Base-by-base conservation (phyloP, 202 grass and related monocot genomes). In the Thinopyrum obtusiflorum region DNA sequence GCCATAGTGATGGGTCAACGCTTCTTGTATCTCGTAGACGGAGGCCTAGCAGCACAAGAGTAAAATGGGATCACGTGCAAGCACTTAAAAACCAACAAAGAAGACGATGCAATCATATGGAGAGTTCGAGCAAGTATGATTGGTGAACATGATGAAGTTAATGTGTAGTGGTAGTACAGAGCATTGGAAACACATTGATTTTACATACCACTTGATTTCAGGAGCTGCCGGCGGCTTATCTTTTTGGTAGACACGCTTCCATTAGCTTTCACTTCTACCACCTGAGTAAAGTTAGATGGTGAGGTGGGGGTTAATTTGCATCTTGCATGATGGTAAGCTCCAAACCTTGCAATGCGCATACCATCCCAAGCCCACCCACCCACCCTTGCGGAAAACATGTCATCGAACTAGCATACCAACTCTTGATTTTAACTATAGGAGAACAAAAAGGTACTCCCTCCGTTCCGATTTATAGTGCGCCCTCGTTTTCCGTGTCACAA, bases 11-110 rank as follows among this genome's bases (percentile, higher is more conserved):
- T n/a, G 97, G 97, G 59, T 98, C 97, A 14, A 98, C 93, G 2
- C 97, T 98, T 84, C 97, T 91, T 37, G 94, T 94, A 90, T 98
- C 97, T 88, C 97, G 90, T 18, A 95, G 78, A 46, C 97, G 91
- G 76, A 98, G 92, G 32, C 96, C 96, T 98, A 60, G 63, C 55
- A 94, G 51, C 57, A 69, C 72, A 71, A 63, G 13, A 87, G 37
- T 85, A 65, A 81, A 33, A 91, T 67, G 21, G 87, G 73, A 85
- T 81, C 7, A 0, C 12, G 26, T 76, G n/a, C 20, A 39, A 49
- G 28, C 4, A 3, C 62, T 53, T 87, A 12, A 24, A 83, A 85
- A 80, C 66, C 66, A 21, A 24, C 61, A 67, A 68, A 10, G 26
- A 27, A 64, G n/a, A 18, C 4, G 15, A 77, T 60, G 31, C 29